Base-by-base conservation (phyloP, 805 yeast species). In the Candida manassasensis region DNA sequence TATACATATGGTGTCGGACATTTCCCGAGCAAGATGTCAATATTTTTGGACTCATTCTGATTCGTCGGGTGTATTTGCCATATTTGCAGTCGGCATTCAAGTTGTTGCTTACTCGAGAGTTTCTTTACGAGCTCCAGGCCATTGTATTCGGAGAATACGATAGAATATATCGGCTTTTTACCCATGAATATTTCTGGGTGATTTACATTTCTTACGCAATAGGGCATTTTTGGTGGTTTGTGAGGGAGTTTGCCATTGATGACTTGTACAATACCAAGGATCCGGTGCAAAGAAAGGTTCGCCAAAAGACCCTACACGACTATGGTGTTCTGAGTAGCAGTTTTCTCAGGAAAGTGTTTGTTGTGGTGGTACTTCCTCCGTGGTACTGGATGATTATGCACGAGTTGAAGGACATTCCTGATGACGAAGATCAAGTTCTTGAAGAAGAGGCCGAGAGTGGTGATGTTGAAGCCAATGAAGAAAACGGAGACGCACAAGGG, bases 141-240 rank as follows among this genome's bases (percentile, higher is more conserved):
- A 26, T 49, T 4, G 5, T 37, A 14, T 16, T 27, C 7, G 36
- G 35, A 4, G 29, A 37, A 24, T 29, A 21, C 16, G 9, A 12
- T 7, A 15, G 11, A 10, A 8, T 33, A 11, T 15, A 8, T 6
- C 12, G 13, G 10, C 8, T 45, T 8, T 21, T 42, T n/a, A 25
- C 22, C 10, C 30, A 29, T 18, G 39, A 39, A 18, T 19, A 34
- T n/a, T 18, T 39, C 24, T 46, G 44, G 48, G 33, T 29, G 13
- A 30, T 32, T 15, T 4, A 34, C 3, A 25, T 49, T 16, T 14
- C 40, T 9, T 43, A 25, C 29, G 34, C 37, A 2, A 21, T 53
- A 4, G 57, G 53, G 4, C 63, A 59, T 37, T 17, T 47, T 18
- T 57, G 61, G 61, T 59, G 65, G 65, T 55, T 38, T 17, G 13